Evolutionary conservation across 2,329 filamentous ascomycete species (phyloP), one percentile per base, ranked within the genome.

Genomic region (Aspergillus sp.): DNA sequence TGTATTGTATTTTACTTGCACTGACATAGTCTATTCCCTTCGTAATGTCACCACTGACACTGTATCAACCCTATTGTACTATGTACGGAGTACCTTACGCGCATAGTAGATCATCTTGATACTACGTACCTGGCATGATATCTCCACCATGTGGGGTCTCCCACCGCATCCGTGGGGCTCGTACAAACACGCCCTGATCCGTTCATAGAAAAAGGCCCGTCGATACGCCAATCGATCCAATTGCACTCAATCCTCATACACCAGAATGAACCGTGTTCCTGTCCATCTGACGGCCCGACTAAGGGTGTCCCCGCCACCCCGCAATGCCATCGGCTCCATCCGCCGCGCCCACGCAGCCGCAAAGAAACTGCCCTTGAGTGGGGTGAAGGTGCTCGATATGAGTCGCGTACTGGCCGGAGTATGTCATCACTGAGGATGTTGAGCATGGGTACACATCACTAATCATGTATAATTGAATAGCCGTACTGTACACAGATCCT

Each of bases 301-400:
- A 4, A 10, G 35, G 35, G 35, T 1, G 11, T 17, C 11, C 35
- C 6, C 35, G 8, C 26, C 26, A 3, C 26, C 26, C 26, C 26
- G 26, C 35, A n/a, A 38, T 38, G 16, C 14, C 35, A n/a, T 38
- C 35, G 35, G 16, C 4, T 20, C 19, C 17, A 22, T 42, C 19
- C 40, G 40, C 40, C n/a, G 19, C 19, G 17, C 45, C 32, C 14
- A 32, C 16, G 10, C 40, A 33, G 44, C 26, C 16, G 26, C 36
- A 32, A 56, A 56, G 41, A 56, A 51, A 38, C 47, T 55, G 20
- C 53, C 53, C 8, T 48, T 55, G 6, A 45, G 49, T 1, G 53
- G 53, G 3, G 8, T 55, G 36, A 55, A 55, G 19, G 53, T 55
- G 13, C 33, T 55, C 6, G 53, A 52, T 50, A 49, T 55, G 30